Percentiles rank a stretch among this genome's conserved stretches.
Evolutionary conservation across 139 green algal species (phyloP).

Genomic region (Chlamydomonas applanata): DNA sequence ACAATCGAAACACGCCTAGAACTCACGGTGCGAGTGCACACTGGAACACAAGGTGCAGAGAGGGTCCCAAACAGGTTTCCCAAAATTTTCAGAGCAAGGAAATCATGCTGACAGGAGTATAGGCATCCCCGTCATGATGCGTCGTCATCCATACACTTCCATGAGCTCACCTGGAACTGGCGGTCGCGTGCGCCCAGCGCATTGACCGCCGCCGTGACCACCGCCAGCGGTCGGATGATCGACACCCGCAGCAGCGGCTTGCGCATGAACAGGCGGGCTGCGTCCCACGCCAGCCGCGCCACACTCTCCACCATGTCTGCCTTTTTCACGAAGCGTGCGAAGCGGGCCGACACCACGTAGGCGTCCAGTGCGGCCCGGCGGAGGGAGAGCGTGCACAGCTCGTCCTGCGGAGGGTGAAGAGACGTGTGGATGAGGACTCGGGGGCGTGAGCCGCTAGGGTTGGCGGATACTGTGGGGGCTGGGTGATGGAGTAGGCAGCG

Average conservation of each 20-base stretch:
- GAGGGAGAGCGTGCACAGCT: slow-evolving; percentile 27
- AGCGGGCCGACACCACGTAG: slow-evolving; percentile 30
- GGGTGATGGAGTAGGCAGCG: too few relatives aligned
- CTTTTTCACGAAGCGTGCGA: slow-evolving; percentile 41
- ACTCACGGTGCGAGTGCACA: too few relatives aligned
- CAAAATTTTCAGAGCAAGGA: too few relatives aligned
- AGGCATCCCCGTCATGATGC: too few relatives aligned
- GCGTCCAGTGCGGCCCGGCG: slow-evolving; percentile 31
- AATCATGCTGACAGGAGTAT: too few relatives aligned
- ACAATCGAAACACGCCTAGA: too few relatives aligned
- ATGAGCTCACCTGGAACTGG: slow-evolving; percentile 42
- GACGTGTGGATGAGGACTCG: too few relatives aligned
- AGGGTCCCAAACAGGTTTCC: too few relatives aligned
- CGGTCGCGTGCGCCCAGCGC: slow-evolving; percentile 26
- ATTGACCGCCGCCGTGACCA: slow-evolving; percentile 30
- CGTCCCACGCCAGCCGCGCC: slow-evolving; percentile 37
- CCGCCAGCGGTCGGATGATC: slow-evolving; percentile 24
- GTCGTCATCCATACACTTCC: neutral
- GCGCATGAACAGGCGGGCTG: slow-evolving; percentile 31
- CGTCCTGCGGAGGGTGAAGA: slow-evolving; percentile 10
- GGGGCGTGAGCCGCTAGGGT: too few relatives aligned
- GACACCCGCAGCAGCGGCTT: slow-evolving; percentile 32
- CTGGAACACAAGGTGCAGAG: too few relatives aligned
- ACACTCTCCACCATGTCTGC: slow-evolving; percentile 17
- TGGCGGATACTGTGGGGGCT: too few relatives aligned